Evolutionary conservation across 139 green algal species (phyloP).

Genomic region (Chlorella sp.): DNA sequence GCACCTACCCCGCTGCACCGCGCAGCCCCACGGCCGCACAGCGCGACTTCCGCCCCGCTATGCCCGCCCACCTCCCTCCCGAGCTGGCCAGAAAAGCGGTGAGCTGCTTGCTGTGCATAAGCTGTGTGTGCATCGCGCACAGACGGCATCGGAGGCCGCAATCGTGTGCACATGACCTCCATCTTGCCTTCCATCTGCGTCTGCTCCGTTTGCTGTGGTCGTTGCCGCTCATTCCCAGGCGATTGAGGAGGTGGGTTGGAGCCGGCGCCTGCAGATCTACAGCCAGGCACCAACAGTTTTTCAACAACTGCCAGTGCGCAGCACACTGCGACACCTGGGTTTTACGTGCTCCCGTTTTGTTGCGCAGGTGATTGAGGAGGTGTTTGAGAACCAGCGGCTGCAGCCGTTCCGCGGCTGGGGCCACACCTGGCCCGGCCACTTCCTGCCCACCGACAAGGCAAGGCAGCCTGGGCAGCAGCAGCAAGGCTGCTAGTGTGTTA

Average conservation of each 20-base stretch:
- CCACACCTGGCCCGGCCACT: constrained; percentile 86
- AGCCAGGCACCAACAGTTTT: no score
- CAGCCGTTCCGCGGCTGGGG: constrained; percentile 88
- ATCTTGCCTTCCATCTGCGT: no score
- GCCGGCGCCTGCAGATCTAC: no score
- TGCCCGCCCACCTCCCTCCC: constrained; percentile 28
- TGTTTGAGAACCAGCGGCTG: constrained; percentile 91
- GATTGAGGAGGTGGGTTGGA: no score
- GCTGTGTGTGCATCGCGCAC: no score
- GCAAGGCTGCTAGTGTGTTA: constrained; percentile 30
- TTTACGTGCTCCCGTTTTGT: background rate
- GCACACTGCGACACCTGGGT: no score
- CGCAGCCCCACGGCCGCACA: constrained; percentile 14
- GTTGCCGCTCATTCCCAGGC: no score
- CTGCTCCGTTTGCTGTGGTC: no score
- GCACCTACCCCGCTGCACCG: no score
- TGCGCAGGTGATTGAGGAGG: constrained; percentile 62
- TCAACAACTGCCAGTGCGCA: no score
- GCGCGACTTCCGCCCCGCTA: constrained; percentile 18
- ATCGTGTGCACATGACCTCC: no score
- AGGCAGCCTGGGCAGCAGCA: constrained; percentile 61
- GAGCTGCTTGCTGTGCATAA: background rate
- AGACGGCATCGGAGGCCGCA: no score
- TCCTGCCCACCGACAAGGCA: constrained; percentile 84
- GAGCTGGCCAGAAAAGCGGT: background rate